A percentile compares a stretch with the other conserved stretches of the same genome.
phyloP scores from a whole-genome alignment of 208 protist genomes.

The Lotmaria passim region DNA sequence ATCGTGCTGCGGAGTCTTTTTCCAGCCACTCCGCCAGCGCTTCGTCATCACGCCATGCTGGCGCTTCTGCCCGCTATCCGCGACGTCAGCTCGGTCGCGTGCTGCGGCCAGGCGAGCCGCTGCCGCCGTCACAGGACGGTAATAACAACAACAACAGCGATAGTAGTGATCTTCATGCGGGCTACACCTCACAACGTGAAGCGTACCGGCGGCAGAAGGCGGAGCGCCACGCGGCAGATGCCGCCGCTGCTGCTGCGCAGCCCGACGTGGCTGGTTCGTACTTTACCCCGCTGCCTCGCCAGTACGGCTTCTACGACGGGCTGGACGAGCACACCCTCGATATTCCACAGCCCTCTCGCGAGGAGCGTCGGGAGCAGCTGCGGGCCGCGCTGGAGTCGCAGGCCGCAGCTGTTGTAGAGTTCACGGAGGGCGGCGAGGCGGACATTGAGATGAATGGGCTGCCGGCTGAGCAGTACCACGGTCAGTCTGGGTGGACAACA shows the following conservation, averaged over 20 bases:
- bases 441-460: slow-evolving; percentile 82
- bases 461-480: slow-evolving; percentile 76
- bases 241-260: slow-evolving; percentile 2
- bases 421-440: slow-evolving; percentile 76
- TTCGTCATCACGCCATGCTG: background rate
- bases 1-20: background rate
- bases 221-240: slow-evolving; percentile 15
- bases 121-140: slow-evolving; percentile 6
- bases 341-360: slow-evolving; percentile 29
- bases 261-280: slow-evolving; percentile 47
- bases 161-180: no score
- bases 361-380: slow-evolving; percentile 56
- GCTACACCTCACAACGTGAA: slow-evolving; percentile 38
- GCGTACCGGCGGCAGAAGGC: slow-evolving; percentile 27
- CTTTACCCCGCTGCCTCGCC: slow-evolving; percentile 67
- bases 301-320: slow-evolving; percentile 73
- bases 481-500: slow-evolving; percentile 69
- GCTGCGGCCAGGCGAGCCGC: slow-evolving; percentile 20
- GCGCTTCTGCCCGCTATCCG: background rate
- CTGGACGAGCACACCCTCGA: slow-evolving; percentile 71
- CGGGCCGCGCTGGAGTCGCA: slow-evolving; percentile 61
- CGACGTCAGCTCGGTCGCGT: slow-evolving; percentile 7
- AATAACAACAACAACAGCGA: no score
- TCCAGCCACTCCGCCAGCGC: background rate
- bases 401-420: slow-evolving; percentile 72